Conservation (phyloP, 140 eudicot genomes). For the Flaveria floridana region DNA sequence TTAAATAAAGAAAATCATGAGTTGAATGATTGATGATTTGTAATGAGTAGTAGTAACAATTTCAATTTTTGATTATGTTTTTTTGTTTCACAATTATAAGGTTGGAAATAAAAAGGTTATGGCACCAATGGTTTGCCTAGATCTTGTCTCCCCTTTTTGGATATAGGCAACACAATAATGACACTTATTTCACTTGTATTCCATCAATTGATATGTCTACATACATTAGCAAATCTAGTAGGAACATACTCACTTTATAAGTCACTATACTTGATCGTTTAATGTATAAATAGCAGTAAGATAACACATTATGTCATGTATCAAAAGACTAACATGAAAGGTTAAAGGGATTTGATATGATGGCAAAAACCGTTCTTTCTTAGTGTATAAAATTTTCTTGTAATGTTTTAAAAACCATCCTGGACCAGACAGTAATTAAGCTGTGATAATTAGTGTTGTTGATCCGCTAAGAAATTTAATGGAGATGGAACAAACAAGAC, state of each 20-base stretch:
- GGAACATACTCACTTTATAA: background rate
- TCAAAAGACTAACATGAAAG: background rate
- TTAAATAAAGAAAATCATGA: slow-evolving; percentile 19
- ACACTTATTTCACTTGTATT: slow-evolving; percentile 8
- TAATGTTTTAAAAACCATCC: background rate
- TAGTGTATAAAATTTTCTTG: background rate
- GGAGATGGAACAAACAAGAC: background rate
- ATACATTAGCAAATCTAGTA: slow-evolving; percentile 1
- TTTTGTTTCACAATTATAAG: slow-evolving; percentile 28
- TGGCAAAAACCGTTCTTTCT: background rate
- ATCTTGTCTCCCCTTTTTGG: slow-evolving; percentile 35
- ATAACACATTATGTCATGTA: background rate
- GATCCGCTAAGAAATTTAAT: background rate
- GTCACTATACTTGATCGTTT: background rate
- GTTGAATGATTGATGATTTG: slow-evolving; percentile 27
- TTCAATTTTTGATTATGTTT: slow-evolving; percentile 30
- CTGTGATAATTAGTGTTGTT: no score
- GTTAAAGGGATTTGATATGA: background rate
- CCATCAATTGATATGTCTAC: slow-evolving; percentile 9
- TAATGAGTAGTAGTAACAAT: slow-evolving; percentile 28
- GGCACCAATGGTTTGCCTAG: slow-evolving; percentile 40
- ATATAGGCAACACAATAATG: slow-evolving; percentile 33
- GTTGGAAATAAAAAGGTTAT: slow-evolving; percentile 23
- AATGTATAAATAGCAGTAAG: background rate
- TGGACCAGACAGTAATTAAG: background rate